These are phyloP conservation scores for Thraustotheca clavata DNA, from an alignment of 352 stramenopile species.

Conservation along the genomic window DNA sequence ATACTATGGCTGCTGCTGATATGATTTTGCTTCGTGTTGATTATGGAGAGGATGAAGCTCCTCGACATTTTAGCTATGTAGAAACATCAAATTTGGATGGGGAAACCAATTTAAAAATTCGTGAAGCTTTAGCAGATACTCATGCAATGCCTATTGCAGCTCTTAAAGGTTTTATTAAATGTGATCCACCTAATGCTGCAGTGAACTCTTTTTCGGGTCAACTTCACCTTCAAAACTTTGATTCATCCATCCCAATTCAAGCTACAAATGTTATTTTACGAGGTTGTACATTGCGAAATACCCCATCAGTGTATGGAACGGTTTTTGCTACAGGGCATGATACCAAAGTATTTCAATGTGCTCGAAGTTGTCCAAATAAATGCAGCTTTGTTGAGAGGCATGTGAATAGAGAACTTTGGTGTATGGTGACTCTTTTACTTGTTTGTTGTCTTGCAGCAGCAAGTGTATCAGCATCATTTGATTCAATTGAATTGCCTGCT, in stretches of 20 bases:
- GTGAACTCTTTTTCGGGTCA: conserved; percentile 59
- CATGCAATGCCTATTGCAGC: neutral
- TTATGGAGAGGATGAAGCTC: conserved; percentile 27
- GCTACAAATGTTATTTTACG: conserved; percentile 85
- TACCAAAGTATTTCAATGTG: conserved; percentile 83
- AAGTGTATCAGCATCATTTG: conserved; percentile 33
- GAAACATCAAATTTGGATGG: conserved; percentile 86
- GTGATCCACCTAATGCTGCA: conserved; percentile 72
- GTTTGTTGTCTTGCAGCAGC: conserved; percentile 46
- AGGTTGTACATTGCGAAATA: conserved; percentile 91
- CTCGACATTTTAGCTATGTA: conserved; percentile 74
- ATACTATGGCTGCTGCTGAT: conserved; percentile 73
- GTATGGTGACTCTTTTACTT: conserved; percentile 67
- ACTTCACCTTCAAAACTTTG: conserved; percentile 26
- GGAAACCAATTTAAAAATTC: conserved; percentile 87
- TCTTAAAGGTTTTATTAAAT: conserved; percentile 43
- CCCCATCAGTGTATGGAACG: conserved; percentile 88
- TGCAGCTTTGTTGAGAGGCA: conserved; percentile 61
- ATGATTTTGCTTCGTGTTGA: conserved; percentile 72
- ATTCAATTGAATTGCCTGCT: conserved; percentile 22
- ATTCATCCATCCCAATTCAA: neutral
- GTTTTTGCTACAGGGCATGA: conserved; percentile 89
- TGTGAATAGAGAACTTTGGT: conserved; percentile 75
- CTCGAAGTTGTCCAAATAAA: conserved; percentile 73
- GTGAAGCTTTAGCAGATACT: conserved; percentile 37